phyloP scores from a whole-genome alignment of 495 filamentous ascomycete species.

The Tuber calosporum region DNA sequence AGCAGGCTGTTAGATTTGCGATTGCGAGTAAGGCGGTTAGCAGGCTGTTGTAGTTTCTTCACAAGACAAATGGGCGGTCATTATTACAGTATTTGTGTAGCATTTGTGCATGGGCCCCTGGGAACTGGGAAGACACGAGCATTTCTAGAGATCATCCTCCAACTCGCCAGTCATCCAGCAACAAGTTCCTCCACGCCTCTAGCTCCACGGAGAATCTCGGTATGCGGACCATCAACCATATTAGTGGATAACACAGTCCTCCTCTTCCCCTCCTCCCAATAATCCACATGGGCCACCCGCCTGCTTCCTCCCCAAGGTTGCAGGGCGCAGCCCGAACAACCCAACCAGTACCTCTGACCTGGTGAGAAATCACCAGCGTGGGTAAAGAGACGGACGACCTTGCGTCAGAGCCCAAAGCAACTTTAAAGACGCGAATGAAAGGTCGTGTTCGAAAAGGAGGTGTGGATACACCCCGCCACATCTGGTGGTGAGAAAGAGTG shows the following conservation, averaged over 20 bases:
- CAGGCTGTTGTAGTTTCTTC: not conserved
- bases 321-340: constrained; percentile 84
- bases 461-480: constrained; percentile 72
- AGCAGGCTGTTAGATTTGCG: constrained; percentile 83
- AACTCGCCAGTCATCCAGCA: constrained; percentile 54
- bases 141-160: constrained; percentile 85
- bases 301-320: constrained; percentile 75
- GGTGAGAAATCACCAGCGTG: constrained; percentile 76
- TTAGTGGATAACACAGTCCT: constrained; percentile 99
- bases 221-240: constrained; percentile 93
- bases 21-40: constrained; percentile 67
- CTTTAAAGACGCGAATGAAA: constrained; percentile 46
- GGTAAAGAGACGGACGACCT: constrained; percentile 88
- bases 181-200: constrained; percentile 16
- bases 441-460: constrained; percentile 73
- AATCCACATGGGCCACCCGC: constrained; percentile 90
- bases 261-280: constrained; percentile 77
- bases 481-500: constrained; percentile 80
- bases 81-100: constrained; percentile 37
- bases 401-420: constrained; percentile 80
- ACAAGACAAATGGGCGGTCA: not conserved
- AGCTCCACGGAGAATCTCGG: constrained; percentile 64
- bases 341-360: constrained; percentile 88
- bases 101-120: constrained; percentile 90
- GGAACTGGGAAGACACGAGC: constrained; percentile 98